A percentile compares a stretch with the other conserved stretches of the same genome.
Conservation (phyloP, 805 yeast genomes). For the Lachancea nothofagi region DNA sequence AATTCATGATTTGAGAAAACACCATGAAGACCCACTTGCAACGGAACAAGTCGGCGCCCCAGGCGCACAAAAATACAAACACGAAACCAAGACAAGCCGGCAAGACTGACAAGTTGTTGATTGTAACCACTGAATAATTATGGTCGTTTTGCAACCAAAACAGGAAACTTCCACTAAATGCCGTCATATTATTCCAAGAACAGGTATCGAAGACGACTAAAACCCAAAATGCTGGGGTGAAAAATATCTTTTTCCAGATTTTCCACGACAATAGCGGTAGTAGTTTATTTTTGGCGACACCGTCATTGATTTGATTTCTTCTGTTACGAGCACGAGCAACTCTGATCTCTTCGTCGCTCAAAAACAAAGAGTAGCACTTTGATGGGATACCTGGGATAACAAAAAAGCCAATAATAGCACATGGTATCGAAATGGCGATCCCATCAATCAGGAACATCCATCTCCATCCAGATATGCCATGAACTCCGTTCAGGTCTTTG, state of each 20-base stretch:
- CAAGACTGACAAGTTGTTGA: conserved; percentile 47
- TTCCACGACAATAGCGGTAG: conserved; percentile 36
- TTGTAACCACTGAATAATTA: conserved; percentile 38
- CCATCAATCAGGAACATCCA: conserved; percentile 68
- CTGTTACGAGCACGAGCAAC: conserved; percentile 42
- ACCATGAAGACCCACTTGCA: conserved; percentile 51
- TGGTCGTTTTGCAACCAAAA: conserved; percentile 56
- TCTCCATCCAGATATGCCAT: conserved; percentile 55
- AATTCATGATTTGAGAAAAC: conserved; percentile 48
- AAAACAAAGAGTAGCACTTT: conserved; percentile 47
- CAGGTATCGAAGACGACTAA: conserved; percentile 49
- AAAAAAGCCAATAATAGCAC: conserved; percentile 45
- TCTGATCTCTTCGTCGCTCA: conserved; percentile 54
- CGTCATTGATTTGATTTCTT: conserved; percentile 34
- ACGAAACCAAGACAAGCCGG: conserved; percentile 58
- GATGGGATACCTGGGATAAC: conserved; percentile 58
- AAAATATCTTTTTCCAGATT: conserved; percentile 48
- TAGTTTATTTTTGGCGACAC: conserved; percentile 24
- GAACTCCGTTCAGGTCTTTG: conserved; percentile 37
- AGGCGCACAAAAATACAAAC: conserved; percentile 41
- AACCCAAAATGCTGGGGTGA: conserved; percentile 52
- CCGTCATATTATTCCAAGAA: conserved; percentile 59
- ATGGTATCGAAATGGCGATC: conserved; percentile 42
- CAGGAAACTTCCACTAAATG: conserved; percentile 49
- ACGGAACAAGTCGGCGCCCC: conserved; percentile 46